Evolutionary conservation across 2,329 filamentous ascomycete species (phyloP), one percentile per base, ranked within the genome.

Genomic region (Fusarium tupiense): DNA sequence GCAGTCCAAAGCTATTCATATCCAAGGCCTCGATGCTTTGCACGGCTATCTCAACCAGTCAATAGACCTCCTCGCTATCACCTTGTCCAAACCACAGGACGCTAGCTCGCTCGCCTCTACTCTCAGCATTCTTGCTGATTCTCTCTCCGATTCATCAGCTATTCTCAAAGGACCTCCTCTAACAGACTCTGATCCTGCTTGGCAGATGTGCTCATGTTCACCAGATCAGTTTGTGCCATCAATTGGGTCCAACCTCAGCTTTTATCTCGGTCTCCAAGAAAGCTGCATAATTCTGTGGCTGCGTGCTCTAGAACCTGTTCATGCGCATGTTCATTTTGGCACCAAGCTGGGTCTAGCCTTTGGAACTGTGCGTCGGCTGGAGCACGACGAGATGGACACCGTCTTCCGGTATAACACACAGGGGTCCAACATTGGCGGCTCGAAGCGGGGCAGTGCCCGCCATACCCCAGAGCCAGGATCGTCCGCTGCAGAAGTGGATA

Each of bases 21-120:
- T 98, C 58, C 87, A 89, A 22, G 91, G 95, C 67, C 88, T 98
- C 59, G 90, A 91, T 26, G 85, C 89, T 17, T 89, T 96, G 19
- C 90, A 94, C 71, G 90, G 91, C n/a, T 87, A 95, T 46, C 91
- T 98, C 75, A 96, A 93, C 69, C 90, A 94, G 78, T 92, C 94
- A 65, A 89, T 98, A 72, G 94, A 97, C 81, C 90, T 97, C 53
- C 91, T 98, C 57, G 90, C 92, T 77, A 89, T 97, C 22, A 94
- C 92, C 50, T 88, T 92, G 35, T 92, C 91, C 61, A 75, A 77
- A 90, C 90, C 78, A 85, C 73, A 64, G 88, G 91, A 84, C 82
- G 91, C 78, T 84, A 86, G 82, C 31, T 88, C 90, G 64, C 85
- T 91, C 37, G 83, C 87, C 37, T 85, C 86, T 13, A 88, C 90